phyloP scores from a whole-genome alignment of 1,284 basidiomycete genomes.

The Ganoderma multipileum region DNA sequence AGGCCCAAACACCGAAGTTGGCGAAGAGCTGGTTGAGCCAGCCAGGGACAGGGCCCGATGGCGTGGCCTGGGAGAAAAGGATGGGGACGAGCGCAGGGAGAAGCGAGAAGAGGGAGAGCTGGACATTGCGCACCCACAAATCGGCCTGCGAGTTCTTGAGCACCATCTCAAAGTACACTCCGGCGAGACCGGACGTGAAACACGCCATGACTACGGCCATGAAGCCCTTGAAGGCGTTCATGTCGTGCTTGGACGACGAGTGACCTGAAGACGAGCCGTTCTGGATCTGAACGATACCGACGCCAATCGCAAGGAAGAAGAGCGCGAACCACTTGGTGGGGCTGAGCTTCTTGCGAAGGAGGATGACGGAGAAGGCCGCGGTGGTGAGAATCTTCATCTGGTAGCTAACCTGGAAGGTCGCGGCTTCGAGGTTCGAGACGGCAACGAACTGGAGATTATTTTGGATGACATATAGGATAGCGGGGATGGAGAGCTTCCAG shows the following conservation, averaged over 20 bases:
- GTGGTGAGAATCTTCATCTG: conserved; percentile 98
- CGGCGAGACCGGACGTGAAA: conserved; percentile 82
- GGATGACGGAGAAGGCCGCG: conserved; percentile 87
- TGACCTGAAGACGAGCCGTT: conserved; percentile 38
- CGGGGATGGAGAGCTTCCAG: conserved; percentile 95
- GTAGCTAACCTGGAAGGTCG: conserved; percentile 92
- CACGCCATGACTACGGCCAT: conserved; percentile 76
- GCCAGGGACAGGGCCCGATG: conserved; percentile 41
- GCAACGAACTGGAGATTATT: conserved; percentile 97
- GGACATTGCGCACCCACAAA: conserved; percentile 83
- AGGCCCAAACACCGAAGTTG: conserved; percentile 92
- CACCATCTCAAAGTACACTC: conserved; percentile 87
- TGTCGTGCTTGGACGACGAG: conserved; percentile 44
- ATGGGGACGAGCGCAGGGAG: conserved; percentile 78
- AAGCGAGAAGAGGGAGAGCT: conserved; percentile 79
- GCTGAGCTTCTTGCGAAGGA: conserved; percentile 80
- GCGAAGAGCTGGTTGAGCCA: conserved; percentile 64
- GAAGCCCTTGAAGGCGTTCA: conserved; percentile 73
- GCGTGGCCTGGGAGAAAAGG: conserved; percentile 53
- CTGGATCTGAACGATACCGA: conserved; percentile 93
- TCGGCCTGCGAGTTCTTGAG: conserved; percentile 75
- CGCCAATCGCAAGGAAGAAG: conserved; percentile 85
- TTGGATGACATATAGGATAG: conserved; percentile 93
- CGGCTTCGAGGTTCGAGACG: conserved; percentile 88
- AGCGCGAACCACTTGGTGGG: conserved; percentile 86